Conservation (phyloP, 352 stramenopile genomes). For the Globisporangium acanthophoron region DNA sequence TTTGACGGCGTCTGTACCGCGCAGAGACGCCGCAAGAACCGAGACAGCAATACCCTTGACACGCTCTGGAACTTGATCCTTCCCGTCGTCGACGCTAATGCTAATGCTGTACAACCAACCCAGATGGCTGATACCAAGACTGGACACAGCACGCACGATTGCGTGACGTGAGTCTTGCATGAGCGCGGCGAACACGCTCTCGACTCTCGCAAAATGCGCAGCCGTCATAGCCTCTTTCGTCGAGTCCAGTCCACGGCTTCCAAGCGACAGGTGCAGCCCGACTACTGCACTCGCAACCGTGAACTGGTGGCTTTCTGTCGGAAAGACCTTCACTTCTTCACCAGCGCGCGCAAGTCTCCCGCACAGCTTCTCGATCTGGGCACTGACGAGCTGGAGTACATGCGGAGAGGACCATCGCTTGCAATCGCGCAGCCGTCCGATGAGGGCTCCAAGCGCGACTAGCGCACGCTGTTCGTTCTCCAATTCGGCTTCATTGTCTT, state of each 20-base stretch:
- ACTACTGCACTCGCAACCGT: slow-evolving; percentile 19
- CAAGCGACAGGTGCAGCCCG: slow-evolving; percentile 32
- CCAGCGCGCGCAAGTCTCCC: slow-evolving; percentile 23
- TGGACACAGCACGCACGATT: background rate
- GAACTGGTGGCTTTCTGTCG: slow-evolving; percentile 9
- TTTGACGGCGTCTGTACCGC: background rate
- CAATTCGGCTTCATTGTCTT: slow-evolving; percentile 10
- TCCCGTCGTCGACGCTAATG: background rate
- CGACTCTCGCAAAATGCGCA: slow-evolving; percentile 18
- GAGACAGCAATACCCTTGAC: slow-evolving; percentile 3
- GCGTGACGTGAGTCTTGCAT: slow-evolving; percentile 9
- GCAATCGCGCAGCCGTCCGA: slow-evolving; percentile 29
- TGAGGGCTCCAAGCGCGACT: slow-evolving; percentile 31
- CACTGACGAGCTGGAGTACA: slow-evolving; percentile 19
- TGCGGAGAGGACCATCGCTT: slow-evolving; percentile 27
- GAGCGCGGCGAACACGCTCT: slow-evolving; percentile 20
- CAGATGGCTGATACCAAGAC: background rate
- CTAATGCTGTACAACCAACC: slow-evolving; percentile 1
- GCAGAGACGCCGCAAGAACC: slow-evolving; percentile 1
- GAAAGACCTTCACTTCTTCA: slow-evolving; percentile 37
- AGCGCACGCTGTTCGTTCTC: slow-evolving; percentile 13
- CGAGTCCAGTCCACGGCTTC: slow-evolving; percentile 18
- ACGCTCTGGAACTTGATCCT: background rate
- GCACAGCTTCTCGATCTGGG: slow-evolving; percentile 19
- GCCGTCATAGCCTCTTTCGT: slow-evolving; percentile 15